Conservation (phyloP, 129 eudicot genomes). For the Cynara cardunculus region DNA sequence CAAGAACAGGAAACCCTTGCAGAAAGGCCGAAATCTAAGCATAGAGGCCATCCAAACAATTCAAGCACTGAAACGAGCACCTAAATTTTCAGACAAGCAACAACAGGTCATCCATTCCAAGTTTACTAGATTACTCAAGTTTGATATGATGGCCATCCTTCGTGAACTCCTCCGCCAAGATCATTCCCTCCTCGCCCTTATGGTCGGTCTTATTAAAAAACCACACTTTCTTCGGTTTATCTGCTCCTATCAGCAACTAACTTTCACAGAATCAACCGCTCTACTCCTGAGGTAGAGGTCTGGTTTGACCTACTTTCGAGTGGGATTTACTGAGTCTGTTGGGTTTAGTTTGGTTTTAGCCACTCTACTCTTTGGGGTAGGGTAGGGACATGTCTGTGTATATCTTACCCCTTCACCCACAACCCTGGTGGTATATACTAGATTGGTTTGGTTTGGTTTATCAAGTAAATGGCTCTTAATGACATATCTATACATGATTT, state of each 20-base stretch:
- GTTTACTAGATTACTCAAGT: constrained; percentile 51
- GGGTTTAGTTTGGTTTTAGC: not conserved
- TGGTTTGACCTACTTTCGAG: too few relatives aligned
- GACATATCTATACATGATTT: not conserved
- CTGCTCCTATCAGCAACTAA: not conserved
- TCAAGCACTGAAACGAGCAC: constrained; percentile 60
- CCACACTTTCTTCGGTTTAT: too few relatives aligned
- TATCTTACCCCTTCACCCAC: too few relatives aligned
- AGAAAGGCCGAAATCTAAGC: constrained; percentile 65
- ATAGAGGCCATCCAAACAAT: constrained; percentile 73
- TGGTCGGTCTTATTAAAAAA: constrained; percentile 25
- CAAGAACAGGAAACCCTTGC: constrained; percentile 66
- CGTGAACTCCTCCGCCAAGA: constrained; percentile 81
- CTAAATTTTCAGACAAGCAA: not conserved
- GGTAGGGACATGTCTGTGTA: too few relatives aligned
- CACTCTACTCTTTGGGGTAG: too few relatives aligned
- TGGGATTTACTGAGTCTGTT: too few relatives aligned
- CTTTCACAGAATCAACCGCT: too few relatives aligned
- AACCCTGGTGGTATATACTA: too few relatives aligned
- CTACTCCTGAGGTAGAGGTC: too few relatives aligned
- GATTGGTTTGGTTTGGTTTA: not conserved
- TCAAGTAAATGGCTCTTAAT: not conserved
- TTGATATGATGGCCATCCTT: constrained; percentile 73
- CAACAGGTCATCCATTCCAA: constrained; percentile 35
- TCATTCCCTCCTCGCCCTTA: constrained; percentile 47